Evolutionary conservation across 2,329 filamentous ascomycete genomes (phyloP).

Genomic region (Trichoderma sp.): DNA sequence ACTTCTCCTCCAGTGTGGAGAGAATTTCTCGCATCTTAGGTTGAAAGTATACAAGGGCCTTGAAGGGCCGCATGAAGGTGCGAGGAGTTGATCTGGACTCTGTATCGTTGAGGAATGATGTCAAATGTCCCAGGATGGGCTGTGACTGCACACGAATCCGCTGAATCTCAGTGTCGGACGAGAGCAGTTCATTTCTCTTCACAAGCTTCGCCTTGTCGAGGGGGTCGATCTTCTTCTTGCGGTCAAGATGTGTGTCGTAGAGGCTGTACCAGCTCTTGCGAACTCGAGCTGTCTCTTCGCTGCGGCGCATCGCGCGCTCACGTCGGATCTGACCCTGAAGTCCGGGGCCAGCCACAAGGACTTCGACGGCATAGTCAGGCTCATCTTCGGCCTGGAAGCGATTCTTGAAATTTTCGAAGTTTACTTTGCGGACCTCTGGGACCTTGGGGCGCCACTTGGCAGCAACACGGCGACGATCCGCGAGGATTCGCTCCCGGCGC

Average conservation of each 20-base stretch:
- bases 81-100: slow-evolving; percentile 39
- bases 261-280: slow-evolving; percentile 35
- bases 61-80: slow-evolving; percentile 46
- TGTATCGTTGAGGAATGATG: slow-evolving; percentile 39
- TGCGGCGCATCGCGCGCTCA: slow-evolving; percentile 39
- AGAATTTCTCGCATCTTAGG: slow-evolving; percentile 44
- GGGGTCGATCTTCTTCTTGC: slow-evolving; percentile 20
- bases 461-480: slow-evolving; percentile 37
- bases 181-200: slow-evolving; percentile 30
- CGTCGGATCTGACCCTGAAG: slow-evolving; percentile 42
- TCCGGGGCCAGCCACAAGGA: slow-evolving; percentile 38
- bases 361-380: slow-evolving; percentile 43
- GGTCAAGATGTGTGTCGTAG: neutral
- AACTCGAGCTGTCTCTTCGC: slow-evolving; percentile 39
- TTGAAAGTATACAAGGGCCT: slow-evolving; percentile 43
- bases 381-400: slow-evolving; percentile 39
- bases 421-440: slow-evolving; percentile 42
- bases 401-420: slow-evolving; percentile 49
- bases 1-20: slow-evolving; percentile 43
- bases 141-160: slow-evolving; percentile 46
- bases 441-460: slow-evolving; percentile 46
- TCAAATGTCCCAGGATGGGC: slow-evolving; percentile 42
- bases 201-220: slow-evolving; percentile 29
- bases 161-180: slow-evolving; percentile 34
- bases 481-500: slow-evolving; percentile 40